Conservation (phyloP, 139 green algal species). For the Chlamydomonas sp. region DNA sequence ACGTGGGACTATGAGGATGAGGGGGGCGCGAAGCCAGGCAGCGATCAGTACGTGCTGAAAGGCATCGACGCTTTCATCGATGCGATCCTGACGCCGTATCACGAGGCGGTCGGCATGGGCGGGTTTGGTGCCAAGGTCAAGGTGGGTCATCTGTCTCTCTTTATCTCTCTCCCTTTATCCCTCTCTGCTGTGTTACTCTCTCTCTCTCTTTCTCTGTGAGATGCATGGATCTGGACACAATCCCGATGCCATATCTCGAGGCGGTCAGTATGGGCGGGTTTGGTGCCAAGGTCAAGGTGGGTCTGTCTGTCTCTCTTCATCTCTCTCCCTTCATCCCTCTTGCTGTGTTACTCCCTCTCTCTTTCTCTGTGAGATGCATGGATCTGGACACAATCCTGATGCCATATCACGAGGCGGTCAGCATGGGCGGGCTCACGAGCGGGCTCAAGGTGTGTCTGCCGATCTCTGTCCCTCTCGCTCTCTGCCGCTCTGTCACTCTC, state of each 20-base stretch:
- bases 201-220: no score
- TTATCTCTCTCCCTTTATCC: no score
- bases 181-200: no score
- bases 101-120: conserved; percentile 1
- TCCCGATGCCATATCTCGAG: conserved; percentile 12
- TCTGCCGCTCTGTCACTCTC: no score
- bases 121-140: background rate
- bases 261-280: background rate
- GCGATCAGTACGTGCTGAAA: conserved; percentile 4
- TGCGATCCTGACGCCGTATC: conserved; percentile 12
- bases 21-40: background rate
- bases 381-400: conserved; percentile 16
- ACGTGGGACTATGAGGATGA: conserved; percentile 15
- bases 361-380: no score
- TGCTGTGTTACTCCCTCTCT: no score
- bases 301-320: no score
- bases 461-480: no score
- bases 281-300: background rate
- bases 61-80: conserved; percentile 14
- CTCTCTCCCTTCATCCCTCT: no score
- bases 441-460: background rate
- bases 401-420: conserved; percentile 6
- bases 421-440: background rate
- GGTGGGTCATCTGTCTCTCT: background rate
- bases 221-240: no score